A percentile compares a stretch with the other conserved stretches of the same genome.
These are phyloP conservation scores for Geosmithia putterillii DNA, from an alignment of 2,329 filamentous ascomycete species.

Conservation along the genomic window DNA sequence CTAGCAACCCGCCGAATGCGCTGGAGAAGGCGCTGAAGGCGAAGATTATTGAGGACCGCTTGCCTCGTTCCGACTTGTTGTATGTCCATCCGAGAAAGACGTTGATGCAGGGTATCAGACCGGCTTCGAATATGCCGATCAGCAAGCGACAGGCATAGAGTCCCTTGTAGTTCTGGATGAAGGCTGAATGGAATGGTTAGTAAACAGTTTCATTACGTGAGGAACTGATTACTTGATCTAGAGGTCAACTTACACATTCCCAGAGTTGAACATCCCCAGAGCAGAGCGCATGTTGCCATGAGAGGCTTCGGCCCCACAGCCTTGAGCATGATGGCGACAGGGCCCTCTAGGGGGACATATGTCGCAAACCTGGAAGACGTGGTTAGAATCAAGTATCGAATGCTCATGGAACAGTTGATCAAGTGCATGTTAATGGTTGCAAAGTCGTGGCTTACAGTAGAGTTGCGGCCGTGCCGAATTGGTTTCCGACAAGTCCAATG, in stretches of 20 bases:
- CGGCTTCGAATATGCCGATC: constrained; percentile 8
- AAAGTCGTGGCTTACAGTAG: constrained; percentile 6
- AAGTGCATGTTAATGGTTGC: neutral
- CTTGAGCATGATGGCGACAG: constrained; percentile 16
- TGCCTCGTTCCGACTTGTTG: constrained; percentile 7
- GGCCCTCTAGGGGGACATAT: constrained; percentile 17
- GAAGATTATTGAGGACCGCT: constrained; percentile 23
- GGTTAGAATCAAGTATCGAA: too few relatives aligned
- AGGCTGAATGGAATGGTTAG: constrained; percentile 3
- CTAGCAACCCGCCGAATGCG: constrained; percentile 29
- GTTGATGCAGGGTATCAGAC: constrained; percentile 9
- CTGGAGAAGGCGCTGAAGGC: constrained; percentile 24
- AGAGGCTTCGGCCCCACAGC: constrained; percentile 15
- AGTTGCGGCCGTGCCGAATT: constrained; percentile 15
- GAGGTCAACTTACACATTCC: constrained; percentile 2
- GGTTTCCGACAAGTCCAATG: constrained; percentile 14
- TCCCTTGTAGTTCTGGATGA: constrained; percentile 9
- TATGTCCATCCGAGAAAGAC: constrained; percentile 8
- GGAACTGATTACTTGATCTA: neutral
- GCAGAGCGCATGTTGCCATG: constrained; percentile 8
- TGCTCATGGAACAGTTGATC: neutral
- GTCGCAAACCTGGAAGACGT: constrained; percentile 10
- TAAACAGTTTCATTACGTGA: neutral
- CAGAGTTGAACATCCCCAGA: constrained; percentile 1
- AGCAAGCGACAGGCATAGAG: constrained; percentile 10